Percentiles rank a stretch among this genome's conserved stretches.
phyloP scores from a whole-genome alignment of 495 filamentous ascomycete genomes.

The Collariella sp. region DNA sequence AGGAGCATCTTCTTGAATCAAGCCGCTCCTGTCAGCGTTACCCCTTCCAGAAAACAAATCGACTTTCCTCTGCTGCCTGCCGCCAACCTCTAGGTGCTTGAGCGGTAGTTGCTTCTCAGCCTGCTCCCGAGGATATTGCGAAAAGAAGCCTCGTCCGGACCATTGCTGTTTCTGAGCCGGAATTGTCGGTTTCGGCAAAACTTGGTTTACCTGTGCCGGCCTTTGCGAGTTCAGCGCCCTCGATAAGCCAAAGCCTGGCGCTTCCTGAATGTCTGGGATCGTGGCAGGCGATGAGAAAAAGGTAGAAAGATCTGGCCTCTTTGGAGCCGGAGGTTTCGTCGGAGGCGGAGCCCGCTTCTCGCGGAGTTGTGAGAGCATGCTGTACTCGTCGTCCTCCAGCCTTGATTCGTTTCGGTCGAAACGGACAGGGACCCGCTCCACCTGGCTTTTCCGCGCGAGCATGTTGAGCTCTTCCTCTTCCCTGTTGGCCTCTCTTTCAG shows the following conservation, averaged over 20 bases:
- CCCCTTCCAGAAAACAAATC: constrained; percentile 18
- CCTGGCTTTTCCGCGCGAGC: constrained; percentile 11
- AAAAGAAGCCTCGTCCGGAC: constrained; percentile 6
- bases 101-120: constrained; percentile 15
- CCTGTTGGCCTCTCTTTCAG: not conserved
- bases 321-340: constrained; percentile 3
- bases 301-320: constrained; percentile 32
- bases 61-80: constrained; percentile 14
- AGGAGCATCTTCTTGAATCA: too few species aligned
- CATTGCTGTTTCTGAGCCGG: not conserved
- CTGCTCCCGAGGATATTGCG: constrained; percentile 2
- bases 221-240: not conserved
- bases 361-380: constrained; percentile 24
- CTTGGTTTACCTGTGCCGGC: not conserved
- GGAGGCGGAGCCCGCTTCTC: not conserved
- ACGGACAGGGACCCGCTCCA: not conserved
- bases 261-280: constrained; percentile 22
- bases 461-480: constrained; percentile 24
- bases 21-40: not conserved
- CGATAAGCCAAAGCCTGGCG: constrained; percentile 5
- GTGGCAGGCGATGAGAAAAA: constrained; percentile 43
- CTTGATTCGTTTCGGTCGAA: not conserved
- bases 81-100: constrained; percentile 20
- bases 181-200: not conserved
- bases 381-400: constrained; percentile 24